Base-by-base conservation (phyloP, 2,329 filamentous ascomycete species). In the Ramichloridium luteum region DNA sequence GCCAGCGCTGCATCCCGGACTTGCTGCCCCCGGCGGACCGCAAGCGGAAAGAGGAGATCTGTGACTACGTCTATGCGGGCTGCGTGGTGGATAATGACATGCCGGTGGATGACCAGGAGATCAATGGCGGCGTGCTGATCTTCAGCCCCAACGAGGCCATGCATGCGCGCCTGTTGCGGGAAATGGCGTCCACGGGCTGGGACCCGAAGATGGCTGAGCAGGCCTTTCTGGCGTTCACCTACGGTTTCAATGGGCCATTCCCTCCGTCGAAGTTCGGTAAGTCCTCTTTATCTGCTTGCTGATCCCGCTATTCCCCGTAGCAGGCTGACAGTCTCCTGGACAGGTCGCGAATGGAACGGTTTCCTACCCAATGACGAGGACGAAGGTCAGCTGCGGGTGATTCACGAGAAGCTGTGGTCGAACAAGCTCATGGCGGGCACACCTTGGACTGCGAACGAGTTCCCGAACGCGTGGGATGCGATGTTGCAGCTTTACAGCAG, bases 331-430 rank as follows among this genome's bases (percentile, higher is more conserved):
- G 33, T 32, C 6, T 28, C 29, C 5, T 35, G 37, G 17, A 29
- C 41, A 16, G 36, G 36, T 25, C 34, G 41, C 10, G 20, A 25
- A 20, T 44, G 41, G 41, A 44, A 44, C 33, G 41, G 39, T 9
- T 42, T 42, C 31, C 38, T 42, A 16, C 39, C 39, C 6, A 30
- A 41, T 16, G 6, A 20, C 13, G 38, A 41, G 15, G 36, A 39
- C 17, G 39, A 38, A 8, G 36, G 36, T 16, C 30, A 36, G 9
- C 13, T 44, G 13, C 40, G 40, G 31, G 39, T 42, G 13, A 33
- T 44, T 14, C 41, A 44, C 27, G 41, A 44, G 23, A 44, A 44
- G 29, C 27, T 44, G 13, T 44, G 41, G 41, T 17, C 38, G 6
- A 18, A 34, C 13, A 37, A 38, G 13, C 16, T 34, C 5, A 20